Conservation (phyloP, 139 green algal species). For the Dunaliella sp. region DNA sequence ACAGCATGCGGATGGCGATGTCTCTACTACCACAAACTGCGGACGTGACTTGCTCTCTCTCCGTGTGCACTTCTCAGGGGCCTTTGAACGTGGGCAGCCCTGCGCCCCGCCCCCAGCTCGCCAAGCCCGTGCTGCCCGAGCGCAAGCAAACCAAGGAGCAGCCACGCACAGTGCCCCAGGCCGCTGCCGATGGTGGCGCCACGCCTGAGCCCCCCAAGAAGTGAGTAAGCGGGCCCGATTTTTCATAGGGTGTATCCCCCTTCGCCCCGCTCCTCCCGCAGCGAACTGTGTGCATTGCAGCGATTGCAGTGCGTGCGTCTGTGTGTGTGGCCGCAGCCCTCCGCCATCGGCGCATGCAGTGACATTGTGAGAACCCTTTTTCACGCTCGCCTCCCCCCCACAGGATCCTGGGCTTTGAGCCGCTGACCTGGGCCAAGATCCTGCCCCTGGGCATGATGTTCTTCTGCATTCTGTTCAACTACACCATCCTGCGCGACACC, state of each 20-base stretch:
- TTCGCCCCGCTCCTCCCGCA: too few species aligned
- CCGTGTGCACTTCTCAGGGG: background rate
- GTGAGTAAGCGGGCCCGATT: too few species aligned
- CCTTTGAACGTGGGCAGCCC: background rate
- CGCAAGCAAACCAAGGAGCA: background rate
- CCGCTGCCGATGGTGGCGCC: background rate
- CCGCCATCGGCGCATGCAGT: too few species aligned
- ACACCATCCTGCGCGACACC: constrained; percentile 98
- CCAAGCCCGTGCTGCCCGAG: background rate
- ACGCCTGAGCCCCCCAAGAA: constrained; percentile 1
- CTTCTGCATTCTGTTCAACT: constrained; percentile 99
- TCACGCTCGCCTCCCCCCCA: constrained; percentile 21
- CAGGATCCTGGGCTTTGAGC: constrained; percentile 58
- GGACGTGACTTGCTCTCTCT: too few species aligned
- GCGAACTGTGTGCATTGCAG: too few species aligned
- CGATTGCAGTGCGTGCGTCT: too few species aligned
- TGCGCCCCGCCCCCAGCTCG: background rate
- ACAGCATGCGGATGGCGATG: too few species aligned
- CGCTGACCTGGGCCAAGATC: constrained; percentile 86
- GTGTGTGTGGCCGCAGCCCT: too few species aligned
- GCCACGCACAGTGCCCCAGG: background rate
- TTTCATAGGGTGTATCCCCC: too few species aligned
- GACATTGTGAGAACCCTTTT: too few species aligned
- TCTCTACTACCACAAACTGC: too few species aligned
- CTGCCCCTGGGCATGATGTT: constrained; percentile 94